Evolutionary conservation across 805 yeast genomes (phyloP), one percentile per base, ranked within the genome.

Genomic region (Cyberlindnera mycetangii): DNA sequence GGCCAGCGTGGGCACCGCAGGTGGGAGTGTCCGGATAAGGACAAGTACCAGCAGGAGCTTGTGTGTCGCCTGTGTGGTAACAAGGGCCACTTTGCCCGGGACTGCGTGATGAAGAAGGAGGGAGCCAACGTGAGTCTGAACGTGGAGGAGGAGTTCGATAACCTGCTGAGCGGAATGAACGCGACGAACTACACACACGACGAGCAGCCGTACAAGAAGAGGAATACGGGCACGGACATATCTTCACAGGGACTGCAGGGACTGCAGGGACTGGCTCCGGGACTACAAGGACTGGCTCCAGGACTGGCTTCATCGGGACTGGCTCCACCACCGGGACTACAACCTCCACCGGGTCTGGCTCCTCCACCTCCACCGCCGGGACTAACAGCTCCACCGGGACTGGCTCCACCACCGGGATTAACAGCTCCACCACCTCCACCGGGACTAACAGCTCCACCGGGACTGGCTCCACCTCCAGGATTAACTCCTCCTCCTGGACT

Each of bases 31-130:
- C 95, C 79, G 45, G 71, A 65, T 49, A 65, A 71, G 46, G 71
- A 70, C 44, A 71, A 66, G 25, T 79, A 64, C 71, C 74, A 75
- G 41, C 78, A 69, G 44, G 75, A 60, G 37, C 69, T 92, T 34
- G 75, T 82, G 14, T 93, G 98, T 67, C 71, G 79, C 24, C 71
- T 71, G 14, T 92, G 98, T 74, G 95, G 95, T 1, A 76, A 76
- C 42, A 69, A 75, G 21, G 99, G 98, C 1, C 98, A 92, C 66
- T 79, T 81, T 50, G 90, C 95, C 1, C 72, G 89, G 46, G 98
- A 93, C 65, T 93, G 99, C 73, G 78, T 47, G 44, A 48, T 45
- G 35, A 47, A 47, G 37, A 51, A 44, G 16, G 44, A 48, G 7
- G 50, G 45, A 11, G 41, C 47, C 15, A 38, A 42, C 20, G 15